Evolutionary conservation across 108 stramenopile genomes (phyloP), one percentile per base, ranked within the genome.

Genomic region (Cyclotella kingstonii): DNA sequence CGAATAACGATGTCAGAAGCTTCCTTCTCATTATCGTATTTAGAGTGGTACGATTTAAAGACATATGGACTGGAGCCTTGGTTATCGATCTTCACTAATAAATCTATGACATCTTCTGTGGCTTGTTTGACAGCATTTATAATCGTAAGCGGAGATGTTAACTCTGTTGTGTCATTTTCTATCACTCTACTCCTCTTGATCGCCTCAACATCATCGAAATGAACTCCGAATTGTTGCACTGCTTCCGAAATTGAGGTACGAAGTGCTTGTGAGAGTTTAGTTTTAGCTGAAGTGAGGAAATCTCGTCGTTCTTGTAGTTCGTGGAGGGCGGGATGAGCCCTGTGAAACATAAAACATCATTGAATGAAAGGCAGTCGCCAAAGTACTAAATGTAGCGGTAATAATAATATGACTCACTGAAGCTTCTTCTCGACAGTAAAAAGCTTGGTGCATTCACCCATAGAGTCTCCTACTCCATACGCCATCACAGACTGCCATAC

Each of bases 371-470:
- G n/a, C n/a, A n/a, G n/a, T n/a, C n/a, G n/a, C n/a, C n/a, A 22
- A 12, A 17, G 10, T 46, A 19, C 3, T 8, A 2, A 46, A 5
- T 23, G 40, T 17, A 21, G 18, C n/a, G 6, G 8, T 46, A 0
- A 11, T 8, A 2, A 54, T 3, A 42, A 25, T 0, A 31, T 34
- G 3, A 54, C 77, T 78, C 54, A 78, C 77, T 35, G 15, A 15
- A 79, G 34, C 47, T 79, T 79, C 30, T 56, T 35, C 9, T 62
- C 52, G 5, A 61, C 2, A 31, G 80, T 77, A 29, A 81, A 81
- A 8, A 81, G 11, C 28, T 52, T 73, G 0, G 80, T 70, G 0
- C 56, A 54, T 31, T 57, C 51, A 43, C 80, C 80, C 64, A 81
- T 67, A 12, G 54, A 30, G 11, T 54, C 67, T 19, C 31, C 54